Base-by-base conservation (phyloP, 495 filamentous ascomycete genomes). In the Coniosporium apollinis region DNA sequence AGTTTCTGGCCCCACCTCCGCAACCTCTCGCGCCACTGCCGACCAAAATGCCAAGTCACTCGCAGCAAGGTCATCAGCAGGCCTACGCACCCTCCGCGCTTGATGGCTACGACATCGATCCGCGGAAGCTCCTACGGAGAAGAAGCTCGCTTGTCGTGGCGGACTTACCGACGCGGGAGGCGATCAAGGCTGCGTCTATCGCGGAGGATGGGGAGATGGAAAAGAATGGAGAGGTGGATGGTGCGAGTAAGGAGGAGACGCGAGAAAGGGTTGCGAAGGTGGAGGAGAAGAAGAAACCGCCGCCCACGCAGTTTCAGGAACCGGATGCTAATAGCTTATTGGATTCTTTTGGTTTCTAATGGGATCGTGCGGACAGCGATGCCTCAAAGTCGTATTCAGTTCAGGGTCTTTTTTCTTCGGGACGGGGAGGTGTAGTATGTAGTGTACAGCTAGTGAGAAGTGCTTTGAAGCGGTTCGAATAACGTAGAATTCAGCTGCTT, bases 241-340 rank as follows among this genome's bases (percentile, higher is more conserved):
- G 46, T 34, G 30, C 35, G 8, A 30, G 36, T 20, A 28, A 40
- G 3, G 37, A 37, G 21, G 41, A 33, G 42, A 41, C 48, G 45
- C 38, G 30, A 44, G 33, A 49, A 38, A 37, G 13, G 24, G 45
- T 42, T 2, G 32, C 52, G 7, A 52, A 54, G 28, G 57, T 57
- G 13, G 52, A 61, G 36, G 57, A 58, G 52, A 58, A 57, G 42
- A 47, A 52, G 43, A 74, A 79, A 49, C 69, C 72, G 25, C 72
- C 78, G 16, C 72, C 78, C n/a, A 82, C 73, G 28, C 72, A 76
- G 43, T 94, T 94, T 54, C 69, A 86, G 57, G 87, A 96, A 57
- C 87, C 87, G 13, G 82, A 91, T 64, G 66, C 79, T 29, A 54
- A 47, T 38, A 91, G 74, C 59, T 81, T 58, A 43, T 38, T 58